Conservation (phyloP, 352 stramenopile species). For the Pythium myriotylum region DNA sequence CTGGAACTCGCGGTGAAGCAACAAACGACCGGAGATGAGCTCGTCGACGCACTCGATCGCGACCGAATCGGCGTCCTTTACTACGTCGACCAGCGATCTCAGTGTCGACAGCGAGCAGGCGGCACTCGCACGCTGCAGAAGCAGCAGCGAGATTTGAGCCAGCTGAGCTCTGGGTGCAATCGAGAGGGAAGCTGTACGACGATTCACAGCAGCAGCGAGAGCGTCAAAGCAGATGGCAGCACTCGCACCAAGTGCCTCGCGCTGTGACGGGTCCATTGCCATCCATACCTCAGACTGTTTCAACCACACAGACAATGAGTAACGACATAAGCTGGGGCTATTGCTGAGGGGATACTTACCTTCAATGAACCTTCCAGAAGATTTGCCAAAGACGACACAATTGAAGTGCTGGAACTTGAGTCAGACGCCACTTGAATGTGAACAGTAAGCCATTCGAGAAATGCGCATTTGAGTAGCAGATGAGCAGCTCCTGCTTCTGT, state of each 20-base stretch:
- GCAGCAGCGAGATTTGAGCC: background rate
- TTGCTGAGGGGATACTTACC: slow-evolving; percentile 23
- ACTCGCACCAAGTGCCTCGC: slow-evolving; percentile 38
- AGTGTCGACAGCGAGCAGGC: slow-evolving; percentile 47
- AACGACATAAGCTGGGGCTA: slow-evolving; percentile 9
- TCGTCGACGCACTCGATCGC: slow-evolving; percentile 39
- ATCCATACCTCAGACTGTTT: slow-evolving; percentile 28
- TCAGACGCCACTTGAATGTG: slow-evolving; percentile 37
- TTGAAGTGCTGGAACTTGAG: slow-evolving; percentile 8
- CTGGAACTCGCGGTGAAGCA: slow-evolving; percentile 55
- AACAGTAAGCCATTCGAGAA: slow-evolving; percentile 63
- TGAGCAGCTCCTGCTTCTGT: slow-evolving; percentile 52
- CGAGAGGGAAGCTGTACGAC: background rate
- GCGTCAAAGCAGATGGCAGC: slow-evolving; percentile 47
- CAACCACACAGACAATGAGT: background rate
- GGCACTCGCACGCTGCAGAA: slow-evolving; percentile 28
- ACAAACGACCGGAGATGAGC: slow-evolving; percentile 40
- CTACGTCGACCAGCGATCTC: slow-evolving; percentile 27
- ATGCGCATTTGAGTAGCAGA: slow-evolving; percentile 61
- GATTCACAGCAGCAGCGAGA: slow-evolving; percentile 20
- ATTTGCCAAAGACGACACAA: slow-evolving; percentile 44
- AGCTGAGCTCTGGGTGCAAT: slow-evolving; percentile 5
- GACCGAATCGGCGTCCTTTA: background rate
- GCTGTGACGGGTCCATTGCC: slow-evolving; percentile 42
- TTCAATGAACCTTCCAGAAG: slow-evolving; percentile 43